phyloP scores from a whole-genome alignment of 139 green algal genomes.

The Ulvella scutata region DNA sequence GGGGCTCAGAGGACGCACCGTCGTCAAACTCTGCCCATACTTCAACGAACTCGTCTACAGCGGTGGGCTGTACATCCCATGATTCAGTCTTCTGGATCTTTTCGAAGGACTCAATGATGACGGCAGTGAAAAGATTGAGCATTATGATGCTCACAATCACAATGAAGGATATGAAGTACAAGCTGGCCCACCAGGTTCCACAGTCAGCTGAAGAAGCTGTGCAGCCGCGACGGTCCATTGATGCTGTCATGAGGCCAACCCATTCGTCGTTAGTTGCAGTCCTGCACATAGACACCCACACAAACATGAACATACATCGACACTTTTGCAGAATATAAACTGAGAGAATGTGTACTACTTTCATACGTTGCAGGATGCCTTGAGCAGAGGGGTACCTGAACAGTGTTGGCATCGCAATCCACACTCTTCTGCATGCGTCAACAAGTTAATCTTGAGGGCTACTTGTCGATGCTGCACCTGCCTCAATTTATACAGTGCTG shows the following conservation, averaged over 20 bases:
- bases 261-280: constrained; percentile 62
- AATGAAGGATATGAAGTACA: constrained; percentile 56
- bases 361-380: not conserved
- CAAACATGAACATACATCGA: too few relatives aligned
- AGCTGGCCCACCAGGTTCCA: constrained; percentile 22
- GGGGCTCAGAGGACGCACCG: constrained; percentile 17
- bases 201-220: not conserved
- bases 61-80: constrained; percentile 17
- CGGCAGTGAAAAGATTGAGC: constrained; percentile 55
- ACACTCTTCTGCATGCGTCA: too few relatives aligned
- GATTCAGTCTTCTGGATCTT: constrained; percentile 38
- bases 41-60: constrained; percentile 46
- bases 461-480: too few relatives aligned
- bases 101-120: constrained; percentile 67
- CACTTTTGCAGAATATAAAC: too few relatives aligned
- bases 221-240: constrained; percentile 8
- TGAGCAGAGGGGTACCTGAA: constrained; percentile 9
- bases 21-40: constrained; percentile 66
- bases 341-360: not conserved
- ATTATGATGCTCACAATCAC: constrained; percentile 50
- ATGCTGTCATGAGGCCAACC: constrained; percentile 36
- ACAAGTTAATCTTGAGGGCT: too few relatives aligned
- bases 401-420: constrained; percentile 29
- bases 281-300: not conserved
- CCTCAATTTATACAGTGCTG: too few relatives aligned